Percentiles rank a stretch among this genome's conserved stretches.
Evolutionary conservation across 768 basidiomycete species (phyloP).

Genomic region (Kockovaella imperatae): DNA sequence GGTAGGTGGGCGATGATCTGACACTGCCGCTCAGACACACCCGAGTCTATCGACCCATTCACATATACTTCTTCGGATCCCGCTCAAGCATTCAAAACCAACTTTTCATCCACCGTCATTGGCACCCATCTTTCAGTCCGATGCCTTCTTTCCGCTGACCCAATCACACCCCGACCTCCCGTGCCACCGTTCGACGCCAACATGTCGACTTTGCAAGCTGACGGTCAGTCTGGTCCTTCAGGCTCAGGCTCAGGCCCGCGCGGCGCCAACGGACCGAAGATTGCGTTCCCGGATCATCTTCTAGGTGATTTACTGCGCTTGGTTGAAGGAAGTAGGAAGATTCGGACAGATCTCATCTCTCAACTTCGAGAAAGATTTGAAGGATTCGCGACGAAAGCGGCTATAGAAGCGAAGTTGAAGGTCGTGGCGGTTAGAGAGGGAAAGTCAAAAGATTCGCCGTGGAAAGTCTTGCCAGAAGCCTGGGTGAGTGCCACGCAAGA

Average conservation of each 20-base stretch:
- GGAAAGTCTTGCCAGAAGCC: slow-evolving; percentile 37
- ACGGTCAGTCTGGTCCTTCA: not conserved
- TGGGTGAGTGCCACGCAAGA: slow-evolving; percentile 46
- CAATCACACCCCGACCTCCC: too few relatives aligned
- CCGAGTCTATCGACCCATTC: slow-evolving; percentile 39
- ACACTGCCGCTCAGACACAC: slow-evolving; percentile 25
- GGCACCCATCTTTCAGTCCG: slow-evolving; percentile 13
- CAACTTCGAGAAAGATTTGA: slow-evolving; percentile 33
- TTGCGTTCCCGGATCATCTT: slow-evolving; percentile 29
- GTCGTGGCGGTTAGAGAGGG: slow-evolving; percentile 37
- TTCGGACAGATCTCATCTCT: slow-evolving; percentile 24
- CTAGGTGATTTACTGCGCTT: slow-evolving; percentile 30
- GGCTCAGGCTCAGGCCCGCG: not conserved
- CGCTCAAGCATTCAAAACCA: slow-evolving; percentile 18
- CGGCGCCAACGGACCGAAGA: slow-evolving; percentile 16
- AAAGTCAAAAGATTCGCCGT: slow-evolving; percentile 27
- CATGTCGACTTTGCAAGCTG: not conserved
- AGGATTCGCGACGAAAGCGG: slow-evolving; percentile 29
- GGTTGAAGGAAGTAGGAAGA: slow-evolving; percentile 35
- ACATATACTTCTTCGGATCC: slow-evolving; percentile 21
- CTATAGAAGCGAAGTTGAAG: slow-evolving; percentile 37
- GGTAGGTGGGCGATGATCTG: not conserved
- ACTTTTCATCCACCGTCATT: slow-evolving; percentile 19
- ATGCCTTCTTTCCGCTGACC: slow-evolving; percentile 18
- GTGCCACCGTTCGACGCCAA: not conserved